These are phyloP conservation scores for Coemansia sp. DNA, from an alignment of 192 early-diverging fungal genomes.

Conservation along the genomic window DNA sequence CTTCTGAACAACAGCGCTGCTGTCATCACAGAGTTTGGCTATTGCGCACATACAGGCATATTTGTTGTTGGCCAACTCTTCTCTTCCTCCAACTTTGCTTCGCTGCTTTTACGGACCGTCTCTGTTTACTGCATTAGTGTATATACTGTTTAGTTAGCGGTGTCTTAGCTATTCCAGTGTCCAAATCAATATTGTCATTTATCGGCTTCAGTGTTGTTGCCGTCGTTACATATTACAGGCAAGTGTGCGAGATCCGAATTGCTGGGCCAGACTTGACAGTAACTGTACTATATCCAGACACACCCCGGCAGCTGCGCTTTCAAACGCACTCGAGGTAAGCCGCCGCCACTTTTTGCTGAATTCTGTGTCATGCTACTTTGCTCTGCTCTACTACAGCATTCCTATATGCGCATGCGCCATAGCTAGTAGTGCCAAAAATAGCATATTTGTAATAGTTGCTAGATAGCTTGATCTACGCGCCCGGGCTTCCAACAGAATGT, in stretches of 20 bases:
- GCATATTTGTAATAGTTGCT: too few relatives aligned
- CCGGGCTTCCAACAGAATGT: too few relatives aligned
- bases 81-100: neutral
- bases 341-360: neutral
- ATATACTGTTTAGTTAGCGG: neutral
- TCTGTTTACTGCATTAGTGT: neutral
- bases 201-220: neutral
- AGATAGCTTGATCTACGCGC: too few relatives aligned
- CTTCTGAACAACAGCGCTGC: neutral
- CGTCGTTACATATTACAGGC: neutral
- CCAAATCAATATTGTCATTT: neutral
- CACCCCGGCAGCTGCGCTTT: neutral
- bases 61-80: neutral
- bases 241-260: too few relatives aligned
- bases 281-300: neutral
- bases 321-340: neutral
- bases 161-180: neutral
- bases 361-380: neutral
- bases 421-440: too few relatives aligned
- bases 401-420: too few relatives aligned
- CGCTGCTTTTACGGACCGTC: neutral
- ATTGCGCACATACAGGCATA: neutral
- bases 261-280: neutral
- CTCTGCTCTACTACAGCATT: neutral
- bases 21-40: neutral